phyloP scores from a whole-genome alignment of 1,284 basidiomycete genomes.

The Malassezia vespertilionis region DNA sequence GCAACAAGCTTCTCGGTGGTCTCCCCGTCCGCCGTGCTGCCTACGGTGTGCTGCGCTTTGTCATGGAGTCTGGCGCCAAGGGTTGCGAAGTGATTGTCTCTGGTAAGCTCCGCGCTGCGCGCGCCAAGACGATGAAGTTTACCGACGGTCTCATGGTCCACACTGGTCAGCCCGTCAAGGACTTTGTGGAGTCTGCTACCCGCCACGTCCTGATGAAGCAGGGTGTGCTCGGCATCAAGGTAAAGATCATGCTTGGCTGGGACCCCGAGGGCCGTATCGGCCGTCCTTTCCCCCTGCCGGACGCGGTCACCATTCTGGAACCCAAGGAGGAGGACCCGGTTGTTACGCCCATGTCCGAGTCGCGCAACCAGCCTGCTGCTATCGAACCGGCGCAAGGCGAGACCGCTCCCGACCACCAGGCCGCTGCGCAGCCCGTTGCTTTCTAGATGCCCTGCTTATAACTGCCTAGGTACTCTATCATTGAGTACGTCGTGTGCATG shows the following conservation, averaged over 20 bases:
- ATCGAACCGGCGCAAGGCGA: constrained; percentile 4
- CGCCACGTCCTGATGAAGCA: constrained; percentile 97
- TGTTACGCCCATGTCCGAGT: constrained; percentile 44
- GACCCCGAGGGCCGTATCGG: constrained; percentile 67
- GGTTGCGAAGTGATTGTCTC: constrained; percentile 99
- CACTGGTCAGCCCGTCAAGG: constrained; percentile 93
- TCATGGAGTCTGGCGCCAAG: constrained; percentile 99
- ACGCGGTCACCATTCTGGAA: constrained; percentile 82
- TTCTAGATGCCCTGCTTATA: constrained; percentile 21
- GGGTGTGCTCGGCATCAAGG: constrained; percentile 99
- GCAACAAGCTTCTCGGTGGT: constrained; percentile 98
- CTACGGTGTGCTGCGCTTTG: constrained; percentile 99
- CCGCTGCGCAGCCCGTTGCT: constrained; percentile 22
- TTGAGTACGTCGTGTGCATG: too few species aligned
- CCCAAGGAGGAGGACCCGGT: constrained; percentile 57
- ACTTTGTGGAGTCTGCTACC: constrained; percentile 96
- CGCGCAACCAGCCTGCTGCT: constrained; percentile 28
- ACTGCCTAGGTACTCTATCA: too few species aligned
- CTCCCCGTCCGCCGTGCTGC: constrained; percentile 97
- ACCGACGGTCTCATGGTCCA: constrained; percentile 99
- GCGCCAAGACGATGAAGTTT: constrained; percentile 99
- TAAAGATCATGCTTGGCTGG: constrained; percentile 98
- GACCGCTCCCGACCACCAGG: constrained; percentile 1
- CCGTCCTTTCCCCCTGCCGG: constrained; percentile 87
- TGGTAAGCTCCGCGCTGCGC: constrained; percentile 97